Percentiles rank a stretch among this genome's conserved stretches.
phyloP scores from a whole-genome alignment of 1,284 basidiomycete species.

The Cutaneotrichosporon curvatum region DNA sequence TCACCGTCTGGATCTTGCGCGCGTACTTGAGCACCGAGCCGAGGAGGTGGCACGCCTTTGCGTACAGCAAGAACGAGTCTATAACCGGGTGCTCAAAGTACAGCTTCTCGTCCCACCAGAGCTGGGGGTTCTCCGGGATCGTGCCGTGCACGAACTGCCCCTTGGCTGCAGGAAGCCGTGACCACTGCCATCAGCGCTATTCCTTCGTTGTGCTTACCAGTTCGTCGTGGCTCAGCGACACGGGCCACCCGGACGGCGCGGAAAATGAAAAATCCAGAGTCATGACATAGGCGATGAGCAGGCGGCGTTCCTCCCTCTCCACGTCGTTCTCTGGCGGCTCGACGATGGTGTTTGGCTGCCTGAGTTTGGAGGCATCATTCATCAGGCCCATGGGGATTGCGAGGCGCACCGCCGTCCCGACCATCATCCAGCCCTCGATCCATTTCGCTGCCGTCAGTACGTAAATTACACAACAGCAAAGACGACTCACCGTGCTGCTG shows the following conservation, averaged over 20 bases:
- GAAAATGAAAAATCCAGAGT: conserved; percentile 18
- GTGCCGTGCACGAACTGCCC: conserved; percentile 12
- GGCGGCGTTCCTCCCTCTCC: conserved; percentile 34
- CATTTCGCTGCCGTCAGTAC: conserved; percentile 16
- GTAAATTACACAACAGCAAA: neutral
- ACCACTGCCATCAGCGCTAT: conserved; percentile 9
- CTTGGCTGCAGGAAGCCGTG: conserved; percentile 23
- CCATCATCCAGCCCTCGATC: conserved; percentile 35
- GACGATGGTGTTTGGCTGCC: conserved; percentile 15
- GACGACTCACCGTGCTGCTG: conserved; percentile 18
- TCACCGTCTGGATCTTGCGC: conserved; percentile 14
- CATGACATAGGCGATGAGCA: conserved; percentile 22
- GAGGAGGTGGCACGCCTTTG: conserved; percentile 29
- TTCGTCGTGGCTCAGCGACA: conserved; percentile 25
- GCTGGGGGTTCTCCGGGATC: conserved; percentile 35
- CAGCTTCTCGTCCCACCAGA: conserved; percentile 25
- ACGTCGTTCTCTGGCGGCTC: conserved; percentile 20
- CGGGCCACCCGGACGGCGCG: conserved; percentile 31
- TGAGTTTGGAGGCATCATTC: conserved; percentile 6
- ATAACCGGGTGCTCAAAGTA: conserved; percentile 32
- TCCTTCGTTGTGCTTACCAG: conserved; percentile 17
- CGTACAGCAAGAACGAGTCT: conserved; percentile 31
- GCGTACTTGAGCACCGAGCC: conserved; percentile 26
- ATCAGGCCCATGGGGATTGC: conserved; percentile 30
- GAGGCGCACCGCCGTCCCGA: conserved; percentile 19